Evolutionary conservation across 192 early-diverging fungal species (phyloP).

Genomic region (Phycomyces nitens): DNA sequence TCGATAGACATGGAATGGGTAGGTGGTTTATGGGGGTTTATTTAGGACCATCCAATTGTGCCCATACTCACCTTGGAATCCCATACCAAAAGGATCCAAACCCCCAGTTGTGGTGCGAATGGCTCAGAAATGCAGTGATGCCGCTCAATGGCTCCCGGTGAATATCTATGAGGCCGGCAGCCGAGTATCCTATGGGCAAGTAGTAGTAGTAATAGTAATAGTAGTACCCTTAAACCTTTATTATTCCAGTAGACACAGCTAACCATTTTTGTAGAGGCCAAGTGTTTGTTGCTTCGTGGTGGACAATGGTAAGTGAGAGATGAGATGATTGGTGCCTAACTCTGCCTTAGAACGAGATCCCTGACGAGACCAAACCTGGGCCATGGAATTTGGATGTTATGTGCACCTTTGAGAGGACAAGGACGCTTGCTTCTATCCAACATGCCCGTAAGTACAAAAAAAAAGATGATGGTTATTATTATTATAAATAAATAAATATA

Average conservation of each 20-base stretch:
- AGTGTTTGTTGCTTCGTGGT: constrained; percentile 1
- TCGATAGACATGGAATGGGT: no score
- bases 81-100: neutral
- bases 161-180: neutral
- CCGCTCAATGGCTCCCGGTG: neutral
- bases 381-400: neutral
- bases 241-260: no score
- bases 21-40: no score
- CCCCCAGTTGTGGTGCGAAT: neutral
- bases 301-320: neutral
- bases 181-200: neutral
- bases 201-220: no score
- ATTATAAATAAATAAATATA: no score
- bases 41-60: no score
- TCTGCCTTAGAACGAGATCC: neutral
- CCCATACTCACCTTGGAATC: no score
- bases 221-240: no score
- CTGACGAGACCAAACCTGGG: neutral
- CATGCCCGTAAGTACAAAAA: neutral
- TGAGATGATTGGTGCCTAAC: no score
- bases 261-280: neutral
- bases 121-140: constrained; percentile 1
- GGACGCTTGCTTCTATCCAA: neutral
- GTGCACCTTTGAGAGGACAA: neutral
- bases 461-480: no score